Evolutionary conservation across 805 yeast genomes (phyloP).

Genomic region (Sugiyamaella lignohabitans): DNA sequence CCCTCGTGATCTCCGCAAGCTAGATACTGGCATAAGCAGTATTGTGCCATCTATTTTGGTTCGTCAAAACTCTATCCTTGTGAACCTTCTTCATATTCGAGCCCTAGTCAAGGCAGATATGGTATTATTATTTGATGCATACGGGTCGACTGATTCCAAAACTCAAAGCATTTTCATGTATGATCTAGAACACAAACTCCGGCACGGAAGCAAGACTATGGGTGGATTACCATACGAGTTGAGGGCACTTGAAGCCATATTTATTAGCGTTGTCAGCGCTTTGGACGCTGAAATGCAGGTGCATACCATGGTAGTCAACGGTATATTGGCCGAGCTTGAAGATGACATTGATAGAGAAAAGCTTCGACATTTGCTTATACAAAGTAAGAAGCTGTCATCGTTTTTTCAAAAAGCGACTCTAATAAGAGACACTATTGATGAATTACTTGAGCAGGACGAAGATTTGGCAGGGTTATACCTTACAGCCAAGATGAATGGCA

Average conservation of each 20-base stretch:
- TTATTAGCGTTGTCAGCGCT: slow-evolving; percentile 71
- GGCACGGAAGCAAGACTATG: slow-evolving; percentile 31
- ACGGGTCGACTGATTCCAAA: slow-evolving; percentile 52
- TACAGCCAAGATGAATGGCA: slow-evolving; percentile 49
- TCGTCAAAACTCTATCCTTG: slow-evolving; percentile 66
- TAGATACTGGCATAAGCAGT: slow-evolving; percentile 73
- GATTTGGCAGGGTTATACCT: slow-evolving; percentile 75
- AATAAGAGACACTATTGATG: slow-evolving; percentile 79
- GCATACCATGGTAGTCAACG: slow-evolving; percentile 67
- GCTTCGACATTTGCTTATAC: slow-evolving; percentile 69
- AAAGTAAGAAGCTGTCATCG: slow-evolving; percentile 75
- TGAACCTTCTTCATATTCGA: slow-evolving; percentile 79
- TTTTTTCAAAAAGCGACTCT: slow-evolving; percentile 79
- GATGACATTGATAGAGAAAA: slow-evolving; percentile 73
- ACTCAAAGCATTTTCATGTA: slow-evolving; percentile 72
- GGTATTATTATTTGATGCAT: slow-evolving; percentile 79
- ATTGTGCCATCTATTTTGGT: slow-evolving; percentile 87
- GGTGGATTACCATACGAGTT: slow-evolving; percentile 75
- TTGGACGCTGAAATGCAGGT: slow-evolving; percentile 82
- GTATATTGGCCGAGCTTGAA: slow-evolving; percentile 72
- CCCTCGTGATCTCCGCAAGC: slow-evolving; percentile 86
- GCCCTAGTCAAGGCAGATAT: slow-evolving; percentile 77
- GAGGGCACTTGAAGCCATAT: slow-evolving; percentile 81
- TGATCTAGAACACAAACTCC: slow-evolving; percentile 67
- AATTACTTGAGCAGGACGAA: slow-evolving; percentile 80